Evolutionary conservation across 1,284 basidiomycete genomes (phyloP).

Genomic region (Chiua sp.): DNA sequence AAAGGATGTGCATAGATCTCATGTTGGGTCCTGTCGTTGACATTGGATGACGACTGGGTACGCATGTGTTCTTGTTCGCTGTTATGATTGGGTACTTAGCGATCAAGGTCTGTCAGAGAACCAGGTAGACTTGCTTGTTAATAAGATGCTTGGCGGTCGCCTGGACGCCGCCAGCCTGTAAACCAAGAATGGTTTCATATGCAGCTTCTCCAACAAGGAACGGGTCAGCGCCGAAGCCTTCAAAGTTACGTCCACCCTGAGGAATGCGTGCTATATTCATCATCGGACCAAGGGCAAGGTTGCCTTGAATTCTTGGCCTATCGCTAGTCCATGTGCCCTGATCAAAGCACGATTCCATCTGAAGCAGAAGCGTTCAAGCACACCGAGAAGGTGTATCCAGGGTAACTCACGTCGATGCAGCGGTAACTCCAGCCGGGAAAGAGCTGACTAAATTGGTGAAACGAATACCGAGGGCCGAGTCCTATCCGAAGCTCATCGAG

Average conservation of each 20-base stretch:
- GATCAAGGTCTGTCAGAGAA: neutral
- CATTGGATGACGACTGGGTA: slow-evolving; percentile 48
- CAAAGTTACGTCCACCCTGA: slow-evolving; percentile 74
- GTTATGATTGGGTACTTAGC: slow-evolving; percentile 34
- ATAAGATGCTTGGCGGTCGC: slow-evolving; percentile 71
- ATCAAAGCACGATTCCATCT: slow-evolving; percentile 50
- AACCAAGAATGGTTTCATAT: slow-evolving; percentile 62
- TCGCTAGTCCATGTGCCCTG: slow-evolving; percentile 65
- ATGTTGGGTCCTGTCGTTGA: slow-evolving; percentile 70
- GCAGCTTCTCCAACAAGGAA: slow-evolving; percentile 71
- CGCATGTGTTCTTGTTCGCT: slow-evolving; percentile 49
- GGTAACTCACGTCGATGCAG: slow-evolving; percentile 55
- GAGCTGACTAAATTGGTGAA: slow-evolving; percentile 44
- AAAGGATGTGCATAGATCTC: slow-evolving; percentile 68
- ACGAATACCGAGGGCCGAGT: slow-evolving; percentile 59
- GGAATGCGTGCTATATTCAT: slow-evolving; percentile 54
- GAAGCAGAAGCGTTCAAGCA: neutral
- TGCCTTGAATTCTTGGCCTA: slow-evolving; percentile 74
- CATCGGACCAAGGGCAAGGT: slow-evolving; percentile 65
- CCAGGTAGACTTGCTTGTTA: slow-evolving; percentile 49
- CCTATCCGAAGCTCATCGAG: slow-evolving; percentile 33
- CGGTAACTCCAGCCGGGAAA: slow-evolving; percentile 60
- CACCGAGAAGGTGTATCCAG: neutral
- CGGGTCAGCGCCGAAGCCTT: slow-evolving; percentile 69
- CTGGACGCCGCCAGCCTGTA: slow-evolving; percentile 70